Conservation (phyloP, 306 rosid genomes). For the Carpinus viminea region DNA sequence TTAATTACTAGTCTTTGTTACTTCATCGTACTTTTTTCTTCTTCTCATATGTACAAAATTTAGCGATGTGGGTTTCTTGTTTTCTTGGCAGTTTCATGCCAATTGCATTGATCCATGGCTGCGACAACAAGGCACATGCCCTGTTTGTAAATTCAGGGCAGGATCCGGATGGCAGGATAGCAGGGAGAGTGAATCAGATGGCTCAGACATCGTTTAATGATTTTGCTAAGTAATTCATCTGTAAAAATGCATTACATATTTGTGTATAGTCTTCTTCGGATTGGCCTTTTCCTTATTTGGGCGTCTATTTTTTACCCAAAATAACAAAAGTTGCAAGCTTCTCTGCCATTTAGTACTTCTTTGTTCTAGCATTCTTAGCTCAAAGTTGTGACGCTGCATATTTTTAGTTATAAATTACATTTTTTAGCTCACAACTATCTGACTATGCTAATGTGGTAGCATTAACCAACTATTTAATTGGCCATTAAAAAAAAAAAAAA, state of each 20-base stretch:
- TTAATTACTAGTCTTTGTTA: too few species aligned
- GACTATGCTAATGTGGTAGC: too few species aligned
- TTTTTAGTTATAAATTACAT: neutral
- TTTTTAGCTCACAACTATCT: too few species aligned
- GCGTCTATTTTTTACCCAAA: neutral
- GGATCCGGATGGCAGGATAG: conserved; percentile 45
- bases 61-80: neutral
- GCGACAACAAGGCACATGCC: conserved; percentile 66
- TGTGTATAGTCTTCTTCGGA: neutral
- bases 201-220: conserved; percentile 36
- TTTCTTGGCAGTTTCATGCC: conserved; percentile 55
- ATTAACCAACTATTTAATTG: too few species aligned
- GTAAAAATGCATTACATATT: neutral
- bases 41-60: neutral
- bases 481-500: too few species aligned
- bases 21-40: too few species aligned
- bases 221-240: too few species aligned
- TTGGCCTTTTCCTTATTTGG: neutral
- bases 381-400: neutral
- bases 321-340: neutral
- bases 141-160: conserved; percentile 62
- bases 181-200: conserved; percentile 44
- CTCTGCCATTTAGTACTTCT: neutral
- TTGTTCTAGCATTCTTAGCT: neutral
- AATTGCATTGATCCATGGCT: conserved; percentile 81